These are phyloP conservation scores for Fusarium clavum DNA, from an alignment of 2,329 filamentous ascomycete species.

Conservation along the genomic window DNA sequence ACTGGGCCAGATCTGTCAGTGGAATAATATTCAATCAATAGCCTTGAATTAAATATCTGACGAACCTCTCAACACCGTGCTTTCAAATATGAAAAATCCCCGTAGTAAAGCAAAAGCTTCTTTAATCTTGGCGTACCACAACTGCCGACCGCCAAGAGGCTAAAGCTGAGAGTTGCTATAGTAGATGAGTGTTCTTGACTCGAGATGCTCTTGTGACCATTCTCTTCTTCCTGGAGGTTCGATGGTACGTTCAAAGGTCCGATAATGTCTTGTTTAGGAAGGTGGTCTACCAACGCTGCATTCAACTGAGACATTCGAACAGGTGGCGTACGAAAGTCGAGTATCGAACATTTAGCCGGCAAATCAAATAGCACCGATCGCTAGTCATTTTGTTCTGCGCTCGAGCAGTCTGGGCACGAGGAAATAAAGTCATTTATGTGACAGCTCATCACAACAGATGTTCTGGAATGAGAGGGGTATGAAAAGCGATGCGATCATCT, in stretches of 20 bases:
- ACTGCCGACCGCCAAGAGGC: neutral
- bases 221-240: neutral
- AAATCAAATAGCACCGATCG: slow-evolving; percentile 1
- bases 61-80: too few species aligned
- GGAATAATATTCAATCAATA: accelerated
- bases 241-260: slow-evolving; percentile 8
- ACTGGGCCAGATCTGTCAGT: neutral
- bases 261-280: slow-evolving; percentile 7
- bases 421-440: neutral
- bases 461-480: neutral
- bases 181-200: neutral
- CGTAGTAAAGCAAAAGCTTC: neutral
- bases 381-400: neutral
- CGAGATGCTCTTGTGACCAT: slow-evolving; percentile 6
- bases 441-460: neutral
- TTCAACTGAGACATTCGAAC: slow-evolving; percentile 11
- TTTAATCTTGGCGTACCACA: too few species aligned
- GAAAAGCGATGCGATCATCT: neutral
- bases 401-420: neutral
- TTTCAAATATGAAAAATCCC: neutral
- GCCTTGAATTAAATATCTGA: too few species aligned
- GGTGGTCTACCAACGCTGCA: slow-evolving; percentile 8
- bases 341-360: neutral
- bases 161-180: neutral
- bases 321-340: slow-evolving; percentile 3